Conservation (phyloP, 768 basidiomycete genomes). For the Suillus plorans region DNA sequence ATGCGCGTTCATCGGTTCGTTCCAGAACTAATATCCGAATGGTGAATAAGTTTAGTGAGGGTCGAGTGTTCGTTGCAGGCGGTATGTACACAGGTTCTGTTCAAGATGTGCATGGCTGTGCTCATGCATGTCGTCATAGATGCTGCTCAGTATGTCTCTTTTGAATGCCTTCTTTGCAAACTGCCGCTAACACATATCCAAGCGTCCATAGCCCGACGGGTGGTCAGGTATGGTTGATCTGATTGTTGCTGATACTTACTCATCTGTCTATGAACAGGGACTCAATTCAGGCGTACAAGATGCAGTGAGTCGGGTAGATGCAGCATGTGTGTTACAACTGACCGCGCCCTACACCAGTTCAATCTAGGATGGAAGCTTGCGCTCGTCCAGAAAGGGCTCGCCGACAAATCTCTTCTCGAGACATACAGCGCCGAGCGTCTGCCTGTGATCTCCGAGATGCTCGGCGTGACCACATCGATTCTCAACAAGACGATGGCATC, state of each 20-base stretch:
- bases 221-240: slow-evolving; percentile 7
- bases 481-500: neutral
- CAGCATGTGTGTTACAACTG: neutral
- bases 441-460: slow-evolving; percentile 41
- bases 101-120: neutral
- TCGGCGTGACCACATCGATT: slow-evolving; percentile 29
- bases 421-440: slow-evolving; percentile 42
- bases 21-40: slow-evolving; percentile 14
- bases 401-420: slow-evolving; percentile 34
- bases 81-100: slow-evolving; percentile 8
- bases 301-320: slow-evolving; percentile 23
- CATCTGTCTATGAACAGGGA: slow-evolving; percentile 7
- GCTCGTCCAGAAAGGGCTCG: slow-evolving; percentile 34
- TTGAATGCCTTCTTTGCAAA: neutral
- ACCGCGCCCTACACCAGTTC: slow-evolving; percentile 18
- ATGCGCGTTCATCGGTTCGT: neutral
- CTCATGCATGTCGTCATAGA: slow-evolving; percentile 11
- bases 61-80: slow-evolving; percentile 17
- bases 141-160: slow-evolving; percentile 24
- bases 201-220: slow-evolving; percentile 26
- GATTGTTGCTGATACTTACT: neutral
- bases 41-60: slow-evolving; percentile 14
- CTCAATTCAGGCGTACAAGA: slow-evolving; percentile 25
- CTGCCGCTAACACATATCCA: neutral
- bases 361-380: slow-evolving; percentile 46